Base-by-base conservation (phyloP, 257 asterid species). In the Leonotis leonurus region DNA sequence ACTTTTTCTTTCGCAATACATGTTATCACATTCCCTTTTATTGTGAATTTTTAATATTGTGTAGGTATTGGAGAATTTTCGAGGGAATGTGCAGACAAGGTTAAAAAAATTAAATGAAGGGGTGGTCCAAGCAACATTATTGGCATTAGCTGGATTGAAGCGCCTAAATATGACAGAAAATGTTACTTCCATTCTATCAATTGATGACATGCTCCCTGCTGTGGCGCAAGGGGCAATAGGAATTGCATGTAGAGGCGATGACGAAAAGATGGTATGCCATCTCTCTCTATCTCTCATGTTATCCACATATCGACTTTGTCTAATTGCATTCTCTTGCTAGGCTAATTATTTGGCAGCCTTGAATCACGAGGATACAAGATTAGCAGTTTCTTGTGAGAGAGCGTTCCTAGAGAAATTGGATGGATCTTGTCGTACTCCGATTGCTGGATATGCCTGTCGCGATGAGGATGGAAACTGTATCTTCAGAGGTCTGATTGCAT, bases 161-260 rank as follows among this genome's bases (percentile, higher is more conserved):
- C 96, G 99, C 63, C 79, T 89, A 14, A 83, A 76, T 74, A 93
- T 89, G 99, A 82, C 89, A 0, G 94, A 89, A 64, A 75, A 78
- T 60, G 96, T 87, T 32, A 76, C 95, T 36, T 64, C 92, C 10
- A 68, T 85, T 48, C 85, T 93, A 22, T 75, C 97, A 27, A 85
- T 93, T 52, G 96, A 93, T 41, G 96, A 93, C 75, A 93, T 93
- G 99, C 96, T 93, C 63, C 98, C 98, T 40, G 98, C 98, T 67
- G 97, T 92, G 51, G 98, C 97, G 69, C 97, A 92, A 64, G 98
- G 97, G 58, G 98, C 96, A 60, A 91, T 91, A 26, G 97, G 98
- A 22, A 91, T 91, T 59, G 97, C 98, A 0, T 88, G 98, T 56
- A 83, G 97, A 75, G 71, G 72, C 40, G 89, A 84, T 59, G 97